phyloP scores from a whole-genome alignment of 768 basidiomycete species.

The Pholiota molesta region DNA sequence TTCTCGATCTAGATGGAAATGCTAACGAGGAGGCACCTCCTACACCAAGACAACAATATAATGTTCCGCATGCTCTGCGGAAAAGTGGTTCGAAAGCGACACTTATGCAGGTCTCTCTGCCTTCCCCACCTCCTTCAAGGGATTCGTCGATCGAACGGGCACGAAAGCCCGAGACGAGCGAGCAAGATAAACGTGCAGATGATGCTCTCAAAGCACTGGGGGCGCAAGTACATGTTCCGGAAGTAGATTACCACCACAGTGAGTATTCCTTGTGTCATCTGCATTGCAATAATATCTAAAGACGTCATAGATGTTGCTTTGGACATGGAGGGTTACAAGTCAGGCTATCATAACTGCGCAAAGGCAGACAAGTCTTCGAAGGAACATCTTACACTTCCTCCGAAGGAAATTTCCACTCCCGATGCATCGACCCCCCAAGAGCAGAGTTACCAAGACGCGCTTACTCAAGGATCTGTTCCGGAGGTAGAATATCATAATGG shows the following conservation, averaged over 20 bases:
- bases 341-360: constrained; percentile 36
- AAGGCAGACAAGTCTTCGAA: constrained; percentile 31
- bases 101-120: constrained; percentile 29
- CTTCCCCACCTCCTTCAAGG: constrained; percentile 34
- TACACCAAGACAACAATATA: constrained; percentile 36
- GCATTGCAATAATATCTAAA: constrained; percentile 10
- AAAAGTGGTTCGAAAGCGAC: constrained; percentile 35
- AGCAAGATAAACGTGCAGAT: constrained; percentile 49
- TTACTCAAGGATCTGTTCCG: constrained; percentile 35
- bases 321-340: constrained; percentile 84
- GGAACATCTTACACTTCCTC: constrained; percentile 10
- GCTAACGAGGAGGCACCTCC: constrained; percentile 24
- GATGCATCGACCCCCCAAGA: too few species aligned
- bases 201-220: constrained; percentile 48
- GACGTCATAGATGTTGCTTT: constrained; percentile 65
- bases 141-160: constrained; percentile 24
- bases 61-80: constrained; percentile 29
- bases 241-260: constrained; percentile 67
- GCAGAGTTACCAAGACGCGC: not conserved
- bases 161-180: constrained; percentile 34
- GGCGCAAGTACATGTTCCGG: constrained; percentile 49
- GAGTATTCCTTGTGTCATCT: constrained; percentile 5
- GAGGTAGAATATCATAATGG: constrained; percentile 66
- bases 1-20: constrained; percentile 77
- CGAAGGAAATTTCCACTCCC: constrained; percentile 21